phyloP scores from a whole-genome alignment of 2,329 filamentous ascomycete species.

The Rutstroemia sp. region DNA sequence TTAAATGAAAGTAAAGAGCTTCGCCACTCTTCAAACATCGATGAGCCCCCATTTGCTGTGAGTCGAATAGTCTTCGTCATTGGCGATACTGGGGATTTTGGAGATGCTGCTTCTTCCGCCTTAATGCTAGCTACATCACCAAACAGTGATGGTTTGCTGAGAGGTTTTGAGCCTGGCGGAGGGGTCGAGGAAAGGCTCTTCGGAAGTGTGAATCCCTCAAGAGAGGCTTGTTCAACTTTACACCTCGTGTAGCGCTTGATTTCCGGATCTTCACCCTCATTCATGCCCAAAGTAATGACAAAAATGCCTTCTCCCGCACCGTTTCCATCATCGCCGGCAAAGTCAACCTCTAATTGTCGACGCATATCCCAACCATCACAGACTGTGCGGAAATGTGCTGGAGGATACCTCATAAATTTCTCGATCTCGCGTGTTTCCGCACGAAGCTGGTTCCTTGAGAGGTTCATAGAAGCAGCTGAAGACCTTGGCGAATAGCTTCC shows the following conservation, averaged over 20 bases:
- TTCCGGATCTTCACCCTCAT: conserved; percentile 31
- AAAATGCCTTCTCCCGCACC: conserved; percentile 71
- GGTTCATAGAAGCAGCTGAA: conserved; percentile 64
- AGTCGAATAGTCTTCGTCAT: conserved; percentile 12
- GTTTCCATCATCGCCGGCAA: conserved; percentile 70
- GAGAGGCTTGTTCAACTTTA: conserved; percentile 28
- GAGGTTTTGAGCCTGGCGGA: conserved; percentile 6
- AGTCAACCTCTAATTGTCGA: conserved; percentile 78
- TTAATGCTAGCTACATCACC: conserved; percentile 23
- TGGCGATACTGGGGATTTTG: conserved; percentile 21
- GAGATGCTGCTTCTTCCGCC: conserved; percentile 18
- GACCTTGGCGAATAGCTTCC: conserved; percentile 77
- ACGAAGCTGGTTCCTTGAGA: conserved; percentile 61
- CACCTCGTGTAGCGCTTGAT: conserved; percentile 53
- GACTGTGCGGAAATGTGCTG: conserved; percentile 68
- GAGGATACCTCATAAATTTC: conserved; percentile 62
- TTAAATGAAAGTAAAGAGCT: conserved; percentile 55
- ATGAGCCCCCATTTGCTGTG: conserved; percentile 22
- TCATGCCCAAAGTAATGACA: conserved; percentile 59
- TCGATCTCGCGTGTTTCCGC: conserved; percentile 81
- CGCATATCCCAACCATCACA: conserved; percentile 93
- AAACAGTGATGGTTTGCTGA: conserved; percentile 28
- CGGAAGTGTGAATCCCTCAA: conserved; percentile 26
- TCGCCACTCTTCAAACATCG: conserved; percentile 57
- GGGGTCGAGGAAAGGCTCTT: conserved; percentile 24